These are phyloP conservation scores for Rehmannia glutinosa DNA, from an alignment of 257 asterid genomes.

Conservation along the genomic window DNA sequence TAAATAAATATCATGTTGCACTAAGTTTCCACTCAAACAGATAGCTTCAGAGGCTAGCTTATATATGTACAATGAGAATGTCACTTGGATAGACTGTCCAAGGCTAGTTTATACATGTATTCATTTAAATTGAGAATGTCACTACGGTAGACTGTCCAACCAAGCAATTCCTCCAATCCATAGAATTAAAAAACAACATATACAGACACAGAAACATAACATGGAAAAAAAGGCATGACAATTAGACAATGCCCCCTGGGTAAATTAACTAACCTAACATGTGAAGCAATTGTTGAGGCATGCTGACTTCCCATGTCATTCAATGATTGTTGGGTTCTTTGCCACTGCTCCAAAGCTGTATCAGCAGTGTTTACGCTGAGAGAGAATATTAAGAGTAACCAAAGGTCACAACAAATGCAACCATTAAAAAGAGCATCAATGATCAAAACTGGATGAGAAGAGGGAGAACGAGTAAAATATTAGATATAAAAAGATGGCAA, in stretches of 20 bases:
- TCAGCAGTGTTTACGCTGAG: conserved; percentile 51
- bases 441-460: not conserved
- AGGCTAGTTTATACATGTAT: too few species aligned
- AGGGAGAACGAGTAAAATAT: not conserved
- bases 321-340: conserved; percentile 42
- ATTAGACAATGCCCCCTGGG: not conserved
- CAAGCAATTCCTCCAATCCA: not conserved
- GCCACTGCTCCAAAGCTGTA: conserved; percentile 42
- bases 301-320: conserved; percentile 49
- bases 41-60: not conserved
- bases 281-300: conserved; percentile 41
- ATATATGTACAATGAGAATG: not conserved
- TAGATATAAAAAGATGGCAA: not conserved
- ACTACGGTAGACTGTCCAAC: not conserved
- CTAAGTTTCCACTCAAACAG: not conserved
- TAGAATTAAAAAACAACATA: not conserved
- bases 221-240: not conserved
- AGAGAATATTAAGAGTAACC: not conserved
- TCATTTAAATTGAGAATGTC: too few species aligned
- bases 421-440: not conserved
- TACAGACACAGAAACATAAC: not conserved
- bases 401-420: not conserved
- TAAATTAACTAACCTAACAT: conserved; percentile 38
- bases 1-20: conserved; percentile 29
- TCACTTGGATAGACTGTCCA: too few species aligned